Evolutionary conservation across 139 green algal genomes (phyloP).

Genomic region (Nannochloris sp.): DNA sequence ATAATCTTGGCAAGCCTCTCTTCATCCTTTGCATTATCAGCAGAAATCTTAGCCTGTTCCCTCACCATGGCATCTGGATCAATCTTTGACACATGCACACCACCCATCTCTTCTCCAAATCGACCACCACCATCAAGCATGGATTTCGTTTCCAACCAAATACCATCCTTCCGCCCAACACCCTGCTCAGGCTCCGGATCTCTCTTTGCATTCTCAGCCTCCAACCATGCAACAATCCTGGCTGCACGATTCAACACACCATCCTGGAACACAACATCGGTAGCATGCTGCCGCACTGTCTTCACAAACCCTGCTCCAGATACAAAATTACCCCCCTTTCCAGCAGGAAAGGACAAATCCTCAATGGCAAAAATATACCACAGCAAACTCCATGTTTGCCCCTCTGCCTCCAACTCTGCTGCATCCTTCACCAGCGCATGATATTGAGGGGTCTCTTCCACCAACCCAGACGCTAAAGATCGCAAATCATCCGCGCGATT

Average conservation of each 20-base stretch:
- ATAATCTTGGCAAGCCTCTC: conserved; percentile 45
- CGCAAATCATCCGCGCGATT: conserved; percentile 15
- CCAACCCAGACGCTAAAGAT: conserved; percentile 26
- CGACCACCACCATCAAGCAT: conserved; percentile 1
- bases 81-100: conserved; percentile 44
- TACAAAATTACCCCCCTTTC: conserved; percentile 33
- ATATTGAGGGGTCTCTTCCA: conserved; percentile 45
- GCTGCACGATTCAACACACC: conserved; percentile 30
- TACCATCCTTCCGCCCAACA: conserved; percentile 33
- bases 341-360: conserved; percentile 38
- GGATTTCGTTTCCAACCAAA: conserved; percentile 55
- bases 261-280: conserved; percentile 34
- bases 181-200: background rate
- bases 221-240: conserved; percentile 57
- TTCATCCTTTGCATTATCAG: conserved; percentile 45
- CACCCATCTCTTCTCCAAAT: background rate
- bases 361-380: conserved; percentile 34
- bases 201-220: conserved; percentile 33
- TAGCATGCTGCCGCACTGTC: conserved; percentile 37
- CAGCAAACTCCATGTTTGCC: conserved; percentile 57
- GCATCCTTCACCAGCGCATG: conserved; percentile 37
- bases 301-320: conserved; percentile 31
- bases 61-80: conserved; percentile 62
- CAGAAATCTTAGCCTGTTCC: conserved; percentile 5
- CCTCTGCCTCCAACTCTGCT: conserved; percentile 48